Evolutionary conservation across 2,329 filamentous ascomycete genomes (phyloP), one percentile per base, ranked within the genome.

Genomic region (Ophiostoma himal-ulmi): DNA sequence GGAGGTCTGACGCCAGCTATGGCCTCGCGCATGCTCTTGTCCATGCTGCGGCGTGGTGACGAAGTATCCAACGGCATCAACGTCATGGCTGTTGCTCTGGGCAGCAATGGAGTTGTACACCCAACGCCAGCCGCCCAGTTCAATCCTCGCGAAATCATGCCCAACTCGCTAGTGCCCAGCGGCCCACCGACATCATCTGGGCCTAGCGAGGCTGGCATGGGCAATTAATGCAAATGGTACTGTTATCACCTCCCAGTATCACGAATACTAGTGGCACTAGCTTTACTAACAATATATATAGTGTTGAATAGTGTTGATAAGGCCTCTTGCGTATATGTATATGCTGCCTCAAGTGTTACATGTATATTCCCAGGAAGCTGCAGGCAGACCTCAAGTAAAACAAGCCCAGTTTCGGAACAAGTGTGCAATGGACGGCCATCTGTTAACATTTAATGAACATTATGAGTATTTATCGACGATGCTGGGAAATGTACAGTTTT

Each of bases 1-100:
- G 71, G 71, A 13, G 68, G 57, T 2, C 22, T 52, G 10, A 67
- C 57, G 22, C 70, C 70, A 0, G 39, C 70, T 5, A 67, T 44
- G 5, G 41, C 66, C 1, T 41, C 68, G 14, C 54, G 41, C 5
- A 26, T 65, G 68, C 70, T 70, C 5, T 5, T 66, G 10, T 67
- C 57, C 11, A 44, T 71, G 41, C 48, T 57, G 37, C 68, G 68
- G 57, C 39, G 66, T 13, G 44, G 57, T 1, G 69, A 66, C 22
- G 62, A 60, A 39, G 62, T 41, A 5, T 39, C 62, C 37, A 65
- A 65, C 62, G 14, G 62, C 36, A 65, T 65, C 13, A 48, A 52
- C 26, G 66, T 68, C 39, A 67, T 44, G 37, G 39, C 65, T 39
- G 57, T 62, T 34, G 62, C 62, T 6, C 20, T 65, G 8, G 62